Evolutionary conservation across 225 moss, liverwort and hornwort genomes (phyloP), one percentile per base, ranked within the genome.

Genomic region (Marchantia polymorpha): DNA sequence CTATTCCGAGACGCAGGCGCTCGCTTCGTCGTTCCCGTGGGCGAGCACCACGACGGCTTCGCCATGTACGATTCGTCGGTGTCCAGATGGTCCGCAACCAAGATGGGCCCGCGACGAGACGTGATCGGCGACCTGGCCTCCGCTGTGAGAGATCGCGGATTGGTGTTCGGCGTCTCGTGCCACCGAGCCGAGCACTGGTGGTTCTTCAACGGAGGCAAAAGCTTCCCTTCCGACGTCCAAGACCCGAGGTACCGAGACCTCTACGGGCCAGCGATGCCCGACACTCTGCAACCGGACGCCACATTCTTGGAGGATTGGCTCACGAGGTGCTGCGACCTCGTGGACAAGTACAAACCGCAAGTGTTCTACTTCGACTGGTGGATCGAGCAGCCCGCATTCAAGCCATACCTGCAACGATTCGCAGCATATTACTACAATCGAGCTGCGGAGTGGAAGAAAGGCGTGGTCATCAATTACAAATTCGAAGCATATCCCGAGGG

Each of bases 301-400:
- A 77, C 74, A 47, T 86, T 78, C 75, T 72, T 86, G 20, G 81
- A 86, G 14, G 81, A 86, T 48, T 86, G 86, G 86, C 72, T 86
- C 10, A 54, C 81, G 7, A 66, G 86, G 14, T 78, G 74, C 22
- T 81, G 83, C 46, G 86, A 86, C 60, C 72, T 86, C 4, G 86
- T 86, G 12, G 86, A 86, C 79, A 83, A 83, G 64, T 86, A 81
- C 72, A 81, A 61, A 11, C 86, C 86, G 22, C 83, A 86, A 31
- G 74, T 86, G 75, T 78, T 86, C 72, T 86, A 83, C 71, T 86
- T 86, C 77, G 86, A 86, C 54, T 86, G 86, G 86, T 86, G 86
- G 86, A 86, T 86, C 81, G 81, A 86, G 75, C 83, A 86, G 68
- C 86, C 86, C 8, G 83, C 83, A 14, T 86, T 86, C 55, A 78